Conservation (phyloP, 176 grass and related monocot genomes). For the Musa itinerans region DNA sequence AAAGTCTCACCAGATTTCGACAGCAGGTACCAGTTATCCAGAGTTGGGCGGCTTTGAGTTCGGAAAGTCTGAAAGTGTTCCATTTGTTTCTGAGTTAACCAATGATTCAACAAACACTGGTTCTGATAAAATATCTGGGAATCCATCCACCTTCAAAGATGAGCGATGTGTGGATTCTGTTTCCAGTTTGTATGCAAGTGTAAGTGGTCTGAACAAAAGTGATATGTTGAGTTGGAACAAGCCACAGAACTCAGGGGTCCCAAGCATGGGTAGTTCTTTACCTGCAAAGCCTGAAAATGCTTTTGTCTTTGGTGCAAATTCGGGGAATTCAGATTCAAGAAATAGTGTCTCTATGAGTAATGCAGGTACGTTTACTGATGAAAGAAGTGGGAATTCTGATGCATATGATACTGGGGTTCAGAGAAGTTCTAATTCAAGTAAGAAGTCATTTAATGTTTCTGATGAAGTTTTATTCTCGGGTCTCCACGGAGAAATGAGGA, state of each 20-base stretch:
- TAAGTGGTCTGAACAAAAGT: neutral
- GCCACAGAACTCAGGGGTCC: neutral
- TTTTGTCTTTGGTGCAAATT: neutral
- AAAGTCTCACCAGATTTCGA: neutral
- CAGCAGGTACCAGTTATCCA: neutral
- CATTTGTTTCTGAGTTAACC: neutral
- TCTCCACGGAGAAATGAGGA: constrained; percentile 42
- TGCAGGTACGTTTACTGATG: neutral
- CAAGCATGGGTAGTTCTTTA: neutral
- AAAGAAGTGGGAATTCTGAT: neutral
- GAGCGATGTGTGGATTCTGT: neutral
- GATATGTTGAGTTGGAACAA: neutral
- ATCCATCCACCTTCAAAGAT: neutral
- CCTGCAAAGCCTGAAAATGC: neutral
- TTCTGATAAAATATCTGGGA: neutral
- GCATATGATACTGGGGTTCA: neutral
- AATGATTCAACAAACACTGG: neutral
- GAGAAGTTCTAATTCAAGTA: neutral
- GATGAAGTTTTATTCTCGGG: constrained; percentile 23
- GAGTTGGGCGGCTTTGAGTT: neutral
- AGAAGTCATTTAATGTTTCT: constrained; percentile 25
- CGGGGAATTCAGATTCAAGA: neutral
- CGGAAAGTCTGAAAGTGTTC: neutral
- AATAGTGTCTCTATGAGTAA: neutral
- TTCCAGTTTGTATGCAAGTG: neutral